A percentile compares a stretch with the other conserved stretches of the same genome.
Evolutionary conservation across 2,329 filamentous ascomycete genomes (phyloP).

Genomic region (Aspergillus novoparasiticus): DNA sequence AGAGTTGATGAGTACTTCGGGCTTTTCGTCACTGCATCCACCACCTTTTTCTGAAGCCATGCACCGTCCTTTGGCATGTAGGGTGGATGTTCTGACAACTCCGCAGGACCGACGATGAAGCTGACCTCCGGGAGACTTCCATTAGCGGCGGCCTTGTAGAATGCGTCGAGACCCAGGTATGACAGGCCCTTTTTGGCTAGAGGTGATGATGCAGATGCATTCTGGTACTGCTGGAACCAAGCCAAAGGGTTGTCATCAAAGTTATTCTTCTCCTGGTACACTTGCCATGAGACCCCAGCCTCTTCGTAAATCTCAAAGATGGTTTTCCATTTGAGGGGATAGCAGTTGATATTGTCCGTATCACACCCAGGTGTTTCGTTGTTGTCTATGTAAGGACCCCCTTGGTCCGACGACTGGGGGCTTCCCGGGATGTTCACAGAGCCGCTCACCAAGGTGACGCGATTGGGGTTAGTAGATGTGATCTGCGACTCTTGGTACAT

Average conservation of each 20-base stretch:
- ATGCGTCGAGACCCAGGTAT: slow-evolving; percentile 51
- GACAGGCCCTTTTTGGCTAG: slow-evolving; percentile 52
- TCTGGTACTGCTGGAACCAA: slow-evolving; percentile 57
- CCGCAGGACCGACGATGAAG: slow-evolving; percentile 53
- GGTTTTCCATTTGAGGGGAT: slow-evolving; percentile 58
- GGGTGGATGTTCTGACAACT: slow-evolving; percentile 58
- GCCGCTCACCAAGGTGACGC: slow-evolving; percentile 55
- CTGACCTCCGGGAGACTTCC: slow-evolving; percentile 56
- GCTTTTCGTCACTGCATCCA: slow-evolving; percentile 54
- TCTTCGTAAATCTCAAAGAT: slow-evolving; percentile 53
- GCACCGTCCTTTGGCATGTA: slow-evolving; percentile 57
- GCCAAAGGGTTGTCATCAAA: slow-evolving; percentile 59
- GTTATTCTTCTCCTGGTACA: slow-evolving; percentile 55
- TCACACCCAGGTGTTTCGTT: slow-evolving; percentile 55
- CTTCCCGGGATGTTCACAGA: slow-evolving; percentile 55
- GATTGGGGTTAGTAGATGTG: slow-evolving; percentile 56
- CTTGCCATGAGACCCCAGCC: slow-evolving; percentile 53
- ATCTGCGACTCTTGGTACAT: slow-evolving; percentile 61
- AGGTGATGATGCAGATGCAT: slow-evolving; percentile 43
- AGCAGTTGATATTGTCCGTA: slow-evolving; percentile 50
- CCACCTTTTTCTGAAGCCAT: slow-evolving; percentile 57
- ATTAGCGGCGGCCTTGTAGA: slow-evolving; percentile 53
- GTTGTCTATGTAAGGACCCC: slow-evolving; percentile 55
- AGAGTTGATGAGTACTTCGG: slow-evolving; percentile 53
- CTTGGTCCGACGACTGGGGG: slow-evolving; percentile 46